Evolutionary conservation across 228 moss, liverwort and hornwort genomes (phyloP), one percentile per base, ranked within the genome.

Genomic region (Sphagnum fallax): DNA sequence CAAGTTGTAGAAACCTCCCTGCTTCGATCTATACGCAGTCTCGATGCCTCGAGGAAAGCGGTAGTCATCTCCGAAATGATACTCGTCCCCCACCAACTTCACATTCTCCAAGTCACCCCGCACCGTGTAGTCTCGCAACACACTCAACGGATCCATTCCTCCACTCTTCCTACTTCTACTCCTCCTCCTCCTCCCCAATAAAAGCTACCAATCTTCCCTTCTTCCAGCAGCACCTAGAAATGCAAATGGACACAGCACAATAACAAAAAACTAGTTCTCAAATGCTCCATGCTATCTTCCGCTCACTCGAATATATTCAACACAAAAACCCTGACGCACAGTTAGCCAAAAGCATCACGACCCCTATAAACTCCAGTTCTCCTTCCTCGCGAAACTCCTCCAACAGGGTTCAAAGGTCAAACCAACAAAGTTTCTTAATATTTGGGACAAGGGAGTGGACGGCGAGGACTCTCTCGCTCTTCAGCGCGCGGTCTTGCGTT

Each of bases 21-120:
- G 94, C 78, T 94, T 98, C 62, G 93, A 90, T 72, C 98, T 82
- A 67, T 98, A 98, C 0, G 92, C 89, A 32, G 98, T 98, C 76
- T 98, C 98, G n/a, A 90, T 79, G 64, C 76, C 92, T 63, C 87
- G 84, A 15, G 90, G 88, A 66, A 94, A 92, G 68, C 81, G 88
- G 73, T 92, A 98, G 66, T 98, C 98, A 11, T 98, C 92, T 52
- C 98, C 98, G 59, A 98, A 94, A 16, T 84, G 87, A 50, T 88
- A 91, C 12, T 91, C 94, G 63, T 90, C 88, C 32, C 82, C 94
- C 0, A 92, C 69, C 63, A 94, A 62, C 75, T 74, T 84, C 75
- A 98, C 87, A 69, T 69, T 87, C 55, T 87, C 81, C 67, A 98
- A 73, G 68, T 98, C 92, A 8, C 84, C 84, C 47, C 90, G 89